Conservation (phyloP, 2,329 filamentous ascomycete genomes). For the Triangularia verruculosa region DNA sequence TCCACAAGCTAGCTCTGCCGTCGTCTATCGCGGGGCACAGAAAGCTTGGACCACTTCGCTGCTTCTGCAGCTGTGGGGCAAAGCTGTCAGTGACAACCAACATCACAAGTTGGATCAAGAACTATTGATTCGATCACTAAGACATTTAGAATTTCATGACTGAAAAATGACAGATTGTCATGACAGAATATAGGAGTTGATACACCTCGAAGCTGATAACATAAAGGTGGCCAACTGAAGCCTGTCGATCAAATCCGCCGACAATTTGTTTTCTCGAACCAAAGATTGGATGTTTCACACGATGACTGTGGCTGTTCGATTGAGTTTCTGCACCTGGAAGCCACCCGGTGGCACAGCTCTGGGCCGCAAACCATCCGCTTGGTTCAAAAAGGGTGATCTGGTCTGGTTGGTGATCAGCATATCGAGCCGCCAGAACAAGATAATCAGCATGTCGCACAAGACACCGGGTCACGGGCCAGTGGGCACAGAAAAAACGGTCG, state of each 20-base stretch:
- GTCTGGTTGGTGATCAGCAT: no score
- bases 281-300: not conserved
- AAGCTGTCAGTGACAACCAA: not conserved
- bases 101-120: not conserved
- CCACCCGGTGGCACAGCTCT: not conserved
- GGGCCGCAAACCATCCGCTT: not conserved
- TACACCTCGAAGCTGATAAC: not conserved
- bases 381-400: not conserved
- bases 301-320: not conserved
- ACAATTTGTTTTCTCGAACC: not conserved
- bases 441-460: not conserved
- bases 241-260: not conserved
- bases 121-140: no score
- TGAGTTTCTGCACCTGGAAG: not conserved
- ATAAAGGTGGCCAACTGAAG: not conserved
- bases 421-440: not conserved
- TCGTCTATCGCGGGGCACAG: slow-evolving; percentile 17
- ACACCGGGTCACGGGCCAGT: not conserved
- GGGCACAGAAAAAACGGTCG: slow-evolving; percentile 3
- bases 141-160: not conserved
- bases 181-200: not conserved
- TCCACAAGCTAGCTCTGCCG: not conserved
- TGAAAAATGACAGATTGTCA: not conserved
- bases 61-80: slow-evolving; percentile 2
- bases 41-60: slow-evolving; percentile 19